Evolutionary conservation across 805 yeast species (phyloP).

Genomic region (Zygotorulaspora chibaensis): DNA sequence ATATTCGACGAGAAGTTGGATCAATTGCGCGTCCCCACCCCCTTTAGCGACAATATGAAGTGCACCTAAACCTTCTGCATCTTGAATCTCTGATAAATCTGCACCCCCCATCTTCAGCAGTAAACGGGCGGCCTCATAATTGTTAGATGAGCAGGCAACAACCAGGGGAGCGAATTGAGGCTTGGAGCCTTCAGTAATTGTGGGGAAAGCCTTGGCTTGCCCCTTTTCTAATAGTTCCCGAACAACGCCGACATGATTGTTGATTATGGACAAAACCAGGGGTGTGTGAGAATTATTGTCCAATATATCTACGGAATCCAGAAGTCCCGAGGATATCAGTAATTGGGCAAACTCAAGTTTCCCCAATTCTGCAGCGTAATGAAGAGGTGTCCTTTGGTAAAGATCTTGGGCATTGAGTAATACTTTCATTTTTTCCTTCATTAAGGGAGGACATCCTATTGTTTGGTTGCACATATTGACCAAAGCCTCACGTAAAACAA

Average conservation of each 20-base stretch:
- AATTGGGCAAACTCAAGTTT: constrained; percentile 42
- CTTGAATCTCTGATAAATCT: constrained; percentile 36
- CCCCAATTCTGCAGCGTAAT: constrained; percentile 71
- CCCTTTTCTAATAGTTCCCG: constrained; percentile 43
- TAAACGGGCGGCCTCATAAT: constrained; percentile 61
- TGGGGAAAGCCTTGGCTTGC: constrained; percentile 46
- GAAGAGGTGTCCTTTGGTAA: constrained; percentile 78
- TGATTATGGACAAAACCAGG: constrained; percentile 69
- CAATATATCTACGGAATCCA: constrained; percentile 37
- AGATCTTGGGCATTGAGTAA: constrained; percentile 49
- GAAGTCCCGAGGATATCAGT: constrained; percentile 34
- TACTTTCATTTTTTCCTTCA: constrained; percentile 21
- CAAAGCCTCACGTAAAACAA: constrained; percentile 28
- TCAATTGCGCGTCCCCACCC: constrained; percentile 63
- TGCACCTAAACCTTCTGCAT: constrained; percentile 87
- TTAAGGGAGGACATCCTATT: constrained; percentile 10
- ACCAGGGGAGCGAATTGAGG: constrained; percentile 74
- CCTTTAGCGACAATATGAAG: constrained; percentile 83
- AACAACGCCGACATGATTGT: constrained; percentile 55
- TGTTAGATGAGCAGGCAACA: constrained; percentile 84
- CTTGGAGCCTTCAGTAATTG: constrained; percentile 44
- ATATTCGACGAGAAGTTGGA: constrained; percentile 61
- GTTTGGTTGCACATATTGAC: constrained; percentile 3
- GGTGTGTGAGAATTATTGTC: constrained; percentile 83
- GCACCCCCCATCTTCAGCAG: constrained; percentile 44